Percentiles rank a stretch among this genome's conserved stretches.
Evolutionary conservation across 1,139 yeast species (phyloP).

Genomic region (Pichia cactophila): DNA sequence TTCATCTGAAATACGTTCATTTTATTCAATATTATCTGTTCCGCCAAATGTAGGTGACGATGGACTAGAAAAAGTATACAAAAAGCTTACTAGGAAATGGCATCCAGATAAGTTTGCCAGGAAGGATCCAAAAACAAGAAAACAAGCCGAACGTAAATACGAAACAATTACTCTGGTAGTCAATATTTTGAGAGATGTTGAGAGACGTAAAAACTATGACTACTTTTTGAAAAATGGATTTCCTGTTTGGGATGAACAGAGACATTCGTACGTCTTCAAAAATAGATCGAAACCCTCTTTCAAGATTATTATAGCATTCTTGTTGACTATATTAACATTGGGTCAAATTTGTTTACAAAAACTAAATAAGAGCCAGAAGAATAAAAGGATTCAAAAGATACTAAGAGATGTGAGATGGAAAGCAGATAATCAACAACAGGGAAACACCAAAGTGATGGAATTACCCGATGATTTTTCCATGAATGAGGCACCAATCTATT

Average conservation of each 20-base stretch:
- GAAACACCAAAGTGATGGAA: slow-evolving; percentile 12
- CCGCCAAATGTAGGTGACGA: slow-evolving; percentile 6
- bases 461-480: slow-evolving; percentile 11
- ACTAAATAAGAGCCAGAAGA: slow-evolving; percentile 11
- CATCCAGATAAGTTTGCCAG: slow-evolving; percentile 74
- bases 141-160: slow-evolving; percentile 48
- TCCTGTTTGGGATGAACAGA: slow-evolving; percentile 43
- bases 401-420: slow-evolving; percentile 17
- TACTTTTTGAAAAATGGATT: slow-evolving; percentile 79
- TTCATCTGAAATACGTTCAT: slow-evolving; percentile 8
- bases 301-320: slow-evolving; percentile 3
- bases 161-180: slow-evolving; percentile 71
- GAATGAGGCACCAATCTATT: not conserved
- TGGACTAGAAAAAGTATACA: slow-evolving; percentile 69
- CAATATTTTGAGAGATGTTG: slow-evolving; percentile 53
- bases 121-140: slow-evolving; percentile 31
- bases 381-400: slow-evolving; percentile 14
- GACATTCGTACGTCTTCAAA: slow-evolving; percentile 10
- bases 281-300: slow-evolving; percentile 14
- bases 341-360: slow-evolving; percentile 12
- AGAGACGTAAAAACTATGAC: slow-evolving; percentile 70
- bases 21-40: slow-evolving; percentile 13
- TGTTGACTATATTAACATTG: slow-evolving; percentile 9
- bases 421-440: slow-evolving; percentile 12
- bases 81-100: slow-evolving; percentile 58